A percentile compares a stretch with the other conserved stretches of the same genome.
Evolutionary conservation across 352 stramenopile genomes (phyloP).

Genomic region (Peronosclerospora sorghi): DNA sequence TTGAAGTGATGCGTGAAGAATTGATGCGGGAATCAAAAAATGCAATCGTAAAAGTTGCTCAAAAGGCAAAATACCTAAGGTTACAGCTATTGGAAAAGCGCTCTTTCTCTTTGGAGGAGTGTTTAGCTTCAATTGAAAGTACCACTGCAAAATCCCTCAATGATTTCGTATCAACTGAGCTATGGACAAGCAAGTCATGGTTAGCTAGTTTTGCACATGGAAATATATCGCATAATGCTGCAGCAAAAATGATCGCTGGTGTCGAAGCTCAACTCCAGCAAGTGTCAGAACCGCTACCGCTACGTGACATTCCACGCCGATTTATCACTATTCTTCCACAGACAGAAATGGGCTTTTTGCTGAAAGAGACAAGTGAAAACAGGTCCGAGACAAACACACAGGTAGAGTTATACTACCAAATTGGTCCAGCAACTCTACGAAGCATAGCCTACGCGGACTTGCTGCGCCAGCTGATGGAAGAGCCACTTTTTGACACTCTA

Average conservation of each 20-base stretch:
- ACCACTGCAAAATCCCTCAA: constrained; percentile 28
- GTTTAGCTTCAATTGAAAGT: constrained; percentile 34
- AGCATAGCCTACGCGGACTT: constrained; percentile 68
- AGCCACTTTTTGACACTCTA: constrained; percentile 80
- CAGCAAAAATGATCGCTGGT: constrained; percentile 22
- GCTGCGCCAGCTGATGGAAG: constrained; percentile 83
- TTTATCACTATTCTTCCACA: constrained; percentile 49
- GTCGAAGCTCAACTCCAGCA: constrained; percentile 35
- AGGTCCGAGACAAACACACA: constrained; percentile 72
- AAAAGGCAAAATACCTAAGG: constrained; percentile 56
- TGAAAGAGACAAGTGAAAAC: constrained; percentile 61
- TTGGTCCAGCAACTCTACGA: constrained; percentile 52
- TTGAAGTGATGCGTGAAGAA: constrained; percentile 57
- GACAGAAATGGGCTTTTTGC: constrained; percentile 28
- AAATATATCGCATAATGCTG: constrained; percentile 37
- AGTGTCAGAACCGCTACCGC: constrained; percentile 19
- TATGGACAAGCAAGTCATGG: constrained; percentile 43
- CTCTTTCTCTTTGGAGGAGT: constrained; percentile 33
- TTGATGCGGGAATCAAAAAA: constrained; percentile 64
- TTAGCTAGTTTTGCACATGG: constrained; percentile 62
- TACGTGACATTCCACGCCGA: constrained; percentile 26
- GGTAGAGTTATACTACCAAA: constrained; percentile 83
- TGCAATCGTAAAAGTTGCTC: constrained; percentile 34
- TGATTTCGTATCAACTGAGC: constrained; percentile 22
- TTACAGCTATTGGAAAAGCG: constrained; percentile 47